Conservation (phyloP, 192 early-diverging fungal genomes). For the Coemansia sp. region DNA sequence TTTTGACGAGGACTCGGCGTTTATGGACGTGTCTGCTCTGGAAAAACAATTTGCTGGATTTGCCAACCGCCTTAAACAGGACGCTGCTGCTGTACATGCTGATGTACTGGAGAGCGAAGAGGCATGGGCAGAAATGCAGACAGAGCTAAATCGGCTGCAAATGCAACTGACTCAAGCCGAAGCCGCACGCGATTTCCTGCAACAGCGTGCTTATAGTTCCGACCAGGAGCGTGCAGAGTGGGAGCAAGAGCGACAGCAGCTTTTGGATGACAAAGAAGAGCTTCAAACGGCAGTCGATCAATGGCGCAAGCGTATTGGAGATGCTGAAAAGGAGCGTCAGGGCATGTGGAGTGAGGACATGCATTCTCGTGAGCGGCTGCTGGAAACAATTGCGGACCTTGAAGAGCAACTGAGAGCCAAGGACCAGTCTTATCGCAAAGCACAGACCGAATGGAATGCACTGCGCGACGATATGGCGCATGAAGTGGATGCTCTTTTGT, state of each 20-base stretch:
- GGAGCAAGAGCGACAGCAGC: constrained; percentile 42
- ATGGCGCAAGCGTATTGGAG: constrained; percentile 45
- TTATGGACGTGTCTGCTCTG: constrained; percentile 24
- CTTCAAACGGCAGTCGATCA: constrained; percentile 23
- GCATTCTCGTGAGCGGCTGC: constrained; percentile 38
- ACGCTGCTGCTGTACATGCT: constrained; percentile 30
- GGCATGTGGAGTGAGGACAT: constrained; percentile 39
- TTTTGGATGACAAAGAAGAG: constrained; percentile 30
- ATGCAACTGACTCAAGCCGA: constrained; percentile 23
- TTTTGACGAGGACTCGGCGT: constrained; percentile 10
- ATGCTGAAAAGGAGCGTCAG: constrained; percentile 38
- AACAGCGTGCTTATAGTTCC: constrained; percentile 17
- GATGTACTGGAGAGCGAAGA: constrained; percentile 40
- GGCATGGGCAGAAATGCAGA: constrained; percentile 34
- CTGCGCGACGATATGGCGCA: constrained; percentile 16
- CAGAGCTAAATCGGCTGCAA: constrained; percentile 21
- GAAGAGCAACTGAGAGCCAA: constrained; percentile 25
- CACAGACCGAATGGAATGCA: background rate
- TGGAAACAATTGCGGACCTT: constrained; percentile 22
- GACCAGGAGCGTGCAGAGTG: constrained; percentile 34
- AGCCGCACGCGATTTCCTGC: constrained; percentile 19
- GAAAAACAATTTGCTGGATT: constrained; percentile 40
- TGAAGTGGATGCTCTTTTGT: constrained; percentile 6
- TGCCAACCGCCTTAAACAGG: constrained; percentile 32
- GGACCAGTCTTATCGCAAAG: constrained; percentile 1